Evolutionary conservation across 768 basidiomycete species (phyloP), one percentile per base, ranked within the genome.

Genomic region (Polyporus arcularius): DNA sequence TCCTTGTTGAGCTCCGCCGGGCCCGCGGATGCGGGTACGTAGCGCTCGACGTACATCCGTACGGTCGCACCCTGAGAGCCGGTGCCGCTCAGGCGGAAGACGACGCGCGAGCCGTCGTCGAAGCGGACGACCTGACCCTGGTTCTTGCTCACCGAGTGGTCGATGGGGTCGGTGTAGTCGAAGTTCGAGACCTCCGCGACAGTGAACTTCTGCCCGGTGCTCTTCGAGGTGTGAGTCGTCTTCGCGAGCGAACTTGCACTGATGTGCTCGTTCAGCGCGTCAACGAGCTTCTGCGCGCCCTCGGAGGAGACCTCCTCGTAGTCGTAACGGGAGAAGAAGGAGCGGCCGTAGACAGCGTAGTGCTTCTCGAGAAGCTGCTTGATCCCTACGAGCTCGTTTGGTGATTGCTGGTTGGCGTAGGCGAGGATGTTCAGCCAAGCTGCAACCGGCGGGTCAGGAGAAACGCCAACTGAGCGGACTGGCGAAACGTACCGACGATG

Each of bases 301-400:
- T 90, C 91, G 0, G 95, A 94, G 2, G 92, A 82, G 48, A 97
- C 94, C 73, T 98, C 97, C 73, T 99, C 97, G 79, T 99, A 99
- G 77, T 99, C 97, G 76, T 99, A 98, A 63, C 96, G 90, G 68
- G 92, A 96, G 84, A 99, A 99, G 87, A 97, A 98, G 50, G 89
- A 94, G 61, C 97, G 93, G 46, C 97, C 97, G 75, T 99, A 98
- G 68, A 83, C 87, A 63, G 83, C 81, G 78, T 98, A 99, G 80
- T 96, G 94, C 69, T 83, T 84, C 67, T 85, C 80, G 21, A 96
- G 84, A 62, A 99, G 78, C 71, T 98, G 95, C 62, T 94, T 96
- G 77, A 99, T 97, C 11, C 92, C 92, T 53, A 90, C 78, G 30
- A 92, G 78, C 73, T 91, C 83, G 71, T 85, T 86, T 21, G 87